phyloP scores from a whole-genome alignment of 805 yeast species.

The Huiozyma naganishii region DNA sequence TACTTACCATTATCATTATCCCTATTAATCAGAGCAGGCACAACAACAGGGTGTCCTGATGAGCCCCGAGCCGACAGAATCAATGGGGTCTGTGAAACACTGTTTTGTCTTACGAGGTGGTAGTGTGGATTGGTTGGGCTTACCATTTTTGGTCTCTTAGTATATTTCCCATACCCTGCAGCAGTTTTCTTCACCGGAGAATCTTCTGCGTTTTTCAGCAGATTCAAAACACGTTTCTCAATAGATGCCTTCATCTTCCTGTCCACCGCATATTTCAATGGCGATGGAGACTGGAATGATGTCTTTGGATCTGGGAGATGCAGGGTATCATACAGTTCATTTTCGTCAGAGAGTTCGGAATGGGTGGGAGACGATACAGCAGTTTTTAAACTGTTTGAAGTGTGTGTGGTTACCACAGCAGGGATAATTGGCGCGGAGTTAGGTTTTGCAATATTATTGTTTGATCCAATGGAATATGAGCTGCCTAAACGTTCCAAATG shows the following conservation, averaged over 20 bases:
- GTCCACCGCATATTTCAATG: constrained; percentile 3
- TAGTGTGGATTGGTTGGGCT: background rate
- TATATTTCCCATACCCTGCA: constrained; percentile 69
- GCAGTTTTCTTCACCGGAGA: constrained; percentile 42
- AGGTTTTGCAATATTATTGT: background rate
- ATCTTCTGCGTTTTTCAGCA: constrained; percentile 28
- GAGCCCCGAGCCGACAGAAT: too few species aligned
- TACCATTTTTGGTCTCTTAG: constrained; percentile 28
- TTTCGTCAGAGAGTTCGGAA: too few species aligned
- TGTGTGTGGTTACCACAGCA: background rate
- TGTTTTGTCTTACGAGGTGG: too few species aligned
- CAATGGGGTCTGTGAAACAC: too few species aligned
- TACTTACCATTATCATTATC: too few species aligned
- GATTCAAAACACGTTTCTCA: constrained; percentile 44
- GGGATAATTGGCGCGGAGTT: too few species aligned
- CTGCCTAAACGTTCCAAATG: background rate
- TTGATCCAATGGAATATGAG: background rate
- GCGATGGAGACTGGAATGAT: constrained; percentile 3
- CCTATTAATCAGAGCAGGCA: too few species aligned
- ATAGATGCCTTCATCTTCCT: constrained; percentile 29
- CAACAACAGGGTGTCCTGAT: too few species aligned
- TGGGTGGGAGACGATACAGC: background rate
- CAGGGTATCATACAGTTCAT: background rate
- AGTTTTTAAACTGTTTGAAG: background rate
- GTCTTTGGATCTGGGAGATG: background rate